Base-by-base conservation (phyloP, 345 rosid genomes). In the Trapa bicornis region DNA sequence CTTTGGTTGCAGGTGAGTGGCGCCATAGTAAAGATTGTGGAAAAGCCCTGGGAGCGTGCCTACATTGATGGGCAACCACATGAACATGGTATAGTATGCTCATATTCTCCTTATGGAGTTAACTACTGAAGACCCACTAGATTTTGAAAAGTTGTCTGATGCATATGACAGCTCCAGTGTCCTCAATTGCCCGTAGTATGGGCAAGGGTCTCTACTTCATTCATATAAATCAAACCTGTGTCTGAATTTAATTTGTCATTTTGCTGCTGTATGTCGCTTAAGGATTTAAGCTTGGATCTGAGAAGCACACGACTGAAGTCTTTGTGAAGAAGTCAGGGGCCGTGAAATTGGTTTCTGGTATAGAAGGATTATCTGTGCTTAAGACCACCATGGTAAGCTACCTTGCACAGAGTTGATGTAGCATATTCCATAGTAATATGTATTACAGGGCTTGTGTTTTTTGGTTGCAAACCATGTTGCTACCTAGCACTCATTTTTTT, bases 221-320 rank as follows among this genome's bases (percentile, higher is more conserved):
- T 14, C 33, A 16, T 66, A 15, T 0, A 16, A 65, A 12, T 52
- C 33, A 17, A 64, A 17, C 33, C 41, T 29, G n/a, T 38, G 58
- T 9, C 41, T 16, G 56, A 11, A 42, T 52, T 35, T 35, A 50
- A 16, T 32, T 60, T 33, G 37, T 45, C 41, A 6, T 68, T 47
- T 22, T 66, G 35, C 69, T 65, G 22, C 48, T 61, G 13, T 37
- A 3, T 72, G n/a, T 53, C 45, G 15, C 68, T 81, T 45, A 82
- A 94, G 97, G 99, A 76, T 94, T 88, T 69, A 88, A 86, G 82
- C 97, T 88, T 65, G 99, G 99, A 70, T 80, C 88, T n/a, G 99
- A 94, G 82, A 94, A 77, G 82, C 99, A 87, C 73, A 85, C 89
- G 11, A 60, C 80, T 0, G 92, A 94, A 81, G 96, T 80, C 14